Evolutionary conservation across 2,329 filamentous ascomycete species (phyloP).

Genomic region (Microdochium paspali): DNA sequence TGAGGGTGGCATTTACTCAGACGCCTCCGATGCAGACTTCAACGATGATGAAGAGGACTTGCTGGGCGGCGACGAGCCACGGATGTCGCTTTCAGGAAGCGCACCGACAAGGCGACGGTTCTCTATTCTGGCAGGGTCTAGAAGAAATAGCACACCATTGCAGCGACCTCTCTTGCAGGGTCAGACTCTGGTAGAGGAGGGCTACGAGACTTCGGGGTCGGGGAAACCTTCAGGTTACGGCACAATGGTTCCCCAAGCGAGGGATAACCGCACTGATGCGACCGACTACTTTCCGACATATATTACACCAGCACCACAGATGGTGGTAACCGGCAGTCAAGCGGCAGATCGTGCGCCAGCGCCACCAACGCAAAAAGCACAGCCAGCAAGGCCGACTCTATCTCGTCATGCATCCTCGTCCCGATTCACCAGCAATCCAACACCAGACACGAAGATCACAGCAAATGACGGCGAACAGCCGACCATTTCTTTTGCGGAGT

Average conservation of each 20-base stretch:
- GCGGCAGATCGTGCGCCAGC: no score
- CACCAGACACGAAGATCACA: constrained; percentile 60
- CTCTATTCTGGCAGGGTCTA: neutral
- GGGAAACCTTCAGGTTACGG: constrained; percentile 13
- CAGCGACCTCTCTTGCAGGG: neutral
- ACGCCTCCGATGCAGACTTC: constrained; percentile 20
- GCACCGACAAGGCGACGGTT: neutral
- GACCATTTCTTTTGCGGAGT: constrained; percentile 65
- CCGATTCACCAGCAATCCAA: constrained; percentile 63
- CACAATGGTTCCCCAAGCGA: constrained; percentile 8
- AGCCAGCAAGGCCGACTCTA: constrained; percentile 31
- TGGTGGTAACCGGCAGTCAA: no score
- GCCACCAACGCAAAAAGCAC: constrained; percentile 6
- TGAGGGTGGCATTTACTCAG: constrained; percentile 10
- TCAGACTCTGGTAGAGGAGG: neutral
- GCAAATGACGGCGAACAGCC: constrained; percentile 56
- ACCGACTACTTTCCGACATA: neutral
- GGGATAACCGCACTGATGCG: constrained; percentile 1
- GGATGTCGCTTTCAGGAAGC: constrained; percentile 2
- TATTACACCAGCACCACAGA: neutral
- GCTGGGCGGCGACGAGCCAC: constrained; percentile 9
- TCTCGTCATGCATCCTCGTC: constrained; percentile 44
- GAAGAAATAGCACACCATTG: neutral
- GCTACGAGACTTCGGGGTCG: neutral
- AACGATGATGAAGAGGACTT: constrained; percentile 30